Conservation (phyloP, 345 rosid species). For the Adansonia digitata region DNA sequence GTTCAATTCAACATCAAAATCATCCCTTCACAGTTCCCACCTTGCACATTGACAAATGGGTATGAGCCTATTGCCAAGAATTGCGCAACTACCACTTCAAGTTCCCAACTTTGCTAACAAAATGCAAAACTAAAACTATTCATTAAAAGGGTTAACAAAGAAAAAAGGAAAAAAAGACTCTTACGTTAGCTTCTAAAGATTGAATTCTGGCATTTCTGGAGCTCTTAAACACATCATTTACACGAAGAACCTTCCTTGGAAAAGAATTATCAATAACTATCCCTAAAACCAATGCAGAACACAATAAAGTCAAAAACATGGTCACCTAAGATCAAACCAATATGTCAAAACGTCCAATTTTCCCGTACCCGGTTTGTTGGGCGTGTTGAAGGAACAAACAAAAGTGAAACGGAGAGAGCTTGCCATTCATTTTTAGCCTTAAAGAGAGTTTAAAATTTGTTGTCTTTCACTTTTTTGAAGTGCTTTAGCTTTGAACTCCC, state of each 20-base stretch:
- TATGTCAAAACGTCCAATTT: neutral
- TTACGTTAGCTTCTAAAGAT: constrained; percentile 61
- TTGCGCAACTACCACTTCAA: neutral
- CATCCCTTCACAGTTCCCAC: constrained; percentile 4
- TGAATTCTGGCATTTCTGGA: constrained; percentile 38
- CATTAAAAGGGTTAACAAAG: neutral
- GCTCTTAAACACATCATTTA: constrained; percentile 36
- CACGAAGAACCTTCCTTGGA: constrained; percentile 37
- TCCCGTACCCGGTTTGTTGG: constrained; percentile 38
- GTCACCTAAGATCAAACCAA: neutral
- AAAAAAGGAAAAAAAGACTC: constrained; percentile 5
- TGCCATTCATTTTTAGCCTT: constrained; percentile 29
- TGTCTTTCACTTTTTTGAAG: neutral
- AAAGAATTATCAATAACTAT: constrained; percentile 31
- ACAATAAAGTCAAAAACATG: neutral
- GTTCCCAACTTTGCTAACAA: neutral
- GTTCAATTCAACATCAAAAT: too few species aligned
- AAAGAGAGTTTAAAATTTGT: neutral
- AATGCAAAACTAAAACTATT: neutral
- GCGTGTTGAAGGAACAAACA: constrained; percentile 31
- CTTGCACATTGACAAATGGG: neutral
- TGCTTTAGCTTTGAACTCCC: neutral
- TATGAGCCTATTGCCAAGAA: neutral
- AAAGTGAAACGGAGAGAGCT: constrained; percentile 29
- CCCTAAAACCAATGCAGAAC: constrained; percentile 21